Evolutionary conservation across 768 basidiomycete species (phyloP).

Genomic region (Boletus tylopilopsis): DNA sequence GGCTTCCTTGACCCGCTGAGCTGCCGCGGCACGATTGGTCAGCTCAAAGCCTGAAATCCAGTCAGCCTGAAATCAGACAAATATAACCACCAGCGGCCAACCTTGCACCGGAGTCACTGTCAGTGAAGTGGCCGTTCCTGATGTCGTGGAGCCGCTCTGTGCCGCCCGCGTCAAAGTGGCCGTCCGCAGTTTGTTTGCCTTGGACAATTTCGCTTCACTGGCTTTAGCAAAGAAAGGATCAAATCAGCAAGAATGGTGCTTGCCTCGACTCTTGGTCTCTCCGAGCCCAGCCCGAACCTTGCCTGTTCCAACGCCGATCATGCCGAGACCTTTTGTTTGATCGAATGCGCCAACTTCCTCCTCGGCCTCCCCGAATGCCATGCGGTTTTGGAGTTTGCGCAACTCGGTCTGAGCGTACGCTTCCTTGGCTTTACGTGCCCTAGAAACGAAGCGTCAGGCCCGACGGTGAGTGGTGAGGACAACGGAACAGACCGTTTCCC

Average conservation of each 20-base stretch:
- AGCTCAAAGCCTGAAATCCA: constrained; percentile 71
- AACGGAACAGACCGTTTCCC: constrained; percentile 72
- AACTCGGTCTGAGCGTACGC: constrained; percentile 96
- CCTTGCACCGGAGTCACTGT: constrained; percentile 97
- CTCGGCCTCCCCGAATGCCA: constrained; percentile 93
- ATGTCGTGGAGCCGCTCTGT: constrained; percentile 47
- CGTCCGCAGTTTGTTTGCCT: constrained; percentile 88
- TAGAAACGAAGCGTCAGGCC: constrained; percentile 27
- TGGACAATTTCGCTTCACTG: constrained; percentile 84
- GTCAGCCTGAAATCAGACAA: constrained; percentile 11
- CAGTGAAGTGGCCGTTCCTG: constrained; percentile 87
- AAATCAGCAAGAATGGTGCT: constrained; percentile 19
- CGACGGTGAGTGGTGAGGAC: not conserved
- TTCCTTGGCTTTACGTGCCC: constrained; percentile 97
- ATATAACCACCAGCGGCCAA: constrained; percentile 24
- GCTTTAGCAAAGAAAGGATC: not conserved
- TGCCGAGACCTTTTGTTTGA: constrained; percentile 96
- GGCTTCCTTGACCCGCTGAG: constrained; percentile 89
- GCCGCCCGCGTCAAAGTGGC: constrained; percentile 79
- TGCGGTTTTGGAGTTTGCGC: constrained; percentile 93
- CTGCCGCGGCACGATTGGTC: constrained; percentile 83
- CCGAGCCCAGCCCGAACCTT: constrained; percentile 85
- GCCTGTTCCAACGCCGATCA: constrained; percentile 87
- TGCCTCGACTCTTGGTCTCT: constrained; percentile 90
- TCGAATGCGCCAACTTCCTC: constrained; percentile 96